Conservation (phyloP, 176 grass and related monocot species). For the Neostapfia colusana region DNA sequence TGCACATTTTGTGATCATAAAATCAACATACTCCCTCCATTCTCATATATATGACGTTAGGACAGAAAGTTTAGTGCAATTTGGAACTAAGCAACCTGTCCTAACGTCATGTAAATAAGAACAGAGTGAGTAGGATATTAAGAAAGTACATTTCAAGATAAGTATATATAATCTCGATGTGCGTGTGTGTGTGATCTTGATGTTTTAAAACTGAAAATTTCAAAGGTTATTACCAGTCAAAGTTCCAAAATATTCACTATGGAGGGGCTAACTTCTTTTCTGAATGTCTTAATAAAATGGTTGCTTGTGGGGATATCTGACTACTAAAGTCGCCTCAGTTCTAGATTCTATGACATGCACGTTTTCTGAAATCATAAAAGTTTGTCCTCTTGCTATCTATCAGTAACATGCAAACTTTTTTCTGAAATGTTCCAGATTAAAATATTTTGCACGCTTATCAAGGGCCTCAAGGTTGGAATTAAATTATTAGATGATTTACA, state of each 20-base stretch:
- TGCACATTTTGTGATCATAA: background rate
- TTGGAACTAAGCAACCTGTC: no score
- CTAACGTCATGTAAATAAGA: no score
- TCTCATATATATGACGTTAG: no score
- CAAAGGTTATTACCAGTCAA: background rate
- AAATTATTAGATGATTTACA: constrained; percentile 63
- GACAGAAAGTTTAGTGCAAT: no score
- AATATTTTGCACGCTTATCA: constrained; percentile 79
- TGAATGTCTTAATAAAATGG: background rate
- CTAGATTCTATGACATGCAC: background rate
- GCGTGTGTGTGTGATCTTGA: background rate
- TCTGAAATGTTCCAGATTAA: constrained; percentile 67
- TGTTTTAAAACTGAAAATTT: background rate
- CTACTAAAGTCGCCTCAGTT: background rate
- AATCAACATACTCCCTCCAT: background rate
- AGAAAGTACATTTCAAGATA: background rate
- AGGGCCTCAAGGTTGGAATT: constrained; percentile 68
- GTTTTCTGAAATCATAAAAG: constrained; percentile 28
- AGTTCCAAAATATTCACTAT: background rate
- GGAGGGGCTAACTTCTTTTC: background rate
- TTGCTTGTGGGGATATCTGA: background rate
- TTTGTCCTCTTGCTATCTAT: constrained; percentile 11
- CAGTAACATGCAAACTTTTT: constrained; percentile 17
- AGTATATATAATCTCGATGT: background rate
- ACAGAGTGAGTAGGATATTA: background rate